phyloP scores from a whole-genome alignment of 1,139 yeast genomes.

The Yarrowia galli region DNA sequence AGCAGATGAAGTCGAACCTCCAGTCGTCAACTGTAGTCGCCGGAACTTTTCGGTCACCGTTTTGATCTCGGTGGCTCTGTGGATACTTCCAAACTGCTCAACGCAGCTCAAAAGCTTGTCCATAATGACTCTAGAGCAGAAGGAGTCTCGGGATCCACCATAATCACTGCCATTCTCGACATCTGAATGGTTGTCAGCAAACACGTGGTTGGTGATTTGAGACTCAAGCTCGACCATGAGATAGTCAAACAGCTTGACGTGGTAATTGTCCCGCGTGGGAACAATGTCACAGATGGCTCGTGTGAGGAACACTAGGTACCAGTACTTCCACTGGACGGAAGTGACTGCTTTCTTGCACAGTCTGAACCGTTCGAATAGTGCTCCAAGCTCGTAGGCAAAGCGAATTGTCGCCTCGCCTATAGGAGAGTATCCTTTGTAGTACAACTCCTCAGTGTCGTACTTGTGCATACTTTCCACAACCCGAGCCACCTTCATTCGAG shows the following conservation, averaged over 20 bases:
- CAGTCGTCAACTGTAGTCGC: background rate
- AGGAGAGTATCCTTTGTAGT: background rate
- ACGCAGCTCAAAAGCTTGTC: conserved; percentile 19
- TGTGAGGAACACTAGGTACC: conserved; percentile 21
- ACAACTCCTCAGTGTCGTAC: conserved; percentile 3
- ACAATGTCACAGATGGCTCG: conserved; percentile 19
- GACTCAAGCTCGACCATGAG: conserved; percentile 28
- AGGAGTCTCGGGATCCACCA: background rate
- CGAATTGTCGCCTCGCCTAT: conserved; percentile 6
- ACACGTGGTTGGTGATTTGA: conserved; percentile 21
- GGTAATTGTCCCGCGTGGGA: conserved; percentile 21
- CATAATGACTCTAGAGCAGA: conserved; percentile 7
- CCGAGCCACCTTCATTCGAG: conserved; percentile 12
- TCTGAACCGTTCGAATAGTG: conserved; percentile 31
- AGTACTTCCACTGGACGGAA: conserved; percentile 35
- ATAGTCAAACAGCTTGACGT: conserved; percentile 30
- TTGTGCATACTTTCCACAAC: conserved; percentile 15
- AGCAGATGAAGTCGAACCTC: conserved; percentile 4
- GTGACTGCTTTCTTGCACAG: conserved; percentile 7
- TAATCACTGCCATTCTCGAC: background rate
- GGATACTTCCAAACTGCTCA: conserved; percentile 16
- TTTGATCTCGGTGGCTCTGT: conserved; percentile 10
- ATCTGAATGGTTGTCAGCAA: conserved; percentile 9
- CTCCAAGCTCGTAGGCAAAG: conserved; percentile 12
- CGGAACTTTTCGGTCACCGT: conserved; percentile 19